Conservation (phyloP, 202 grass and related monocot species). For the Bolboschoenoplectus hybrid region DNA sequence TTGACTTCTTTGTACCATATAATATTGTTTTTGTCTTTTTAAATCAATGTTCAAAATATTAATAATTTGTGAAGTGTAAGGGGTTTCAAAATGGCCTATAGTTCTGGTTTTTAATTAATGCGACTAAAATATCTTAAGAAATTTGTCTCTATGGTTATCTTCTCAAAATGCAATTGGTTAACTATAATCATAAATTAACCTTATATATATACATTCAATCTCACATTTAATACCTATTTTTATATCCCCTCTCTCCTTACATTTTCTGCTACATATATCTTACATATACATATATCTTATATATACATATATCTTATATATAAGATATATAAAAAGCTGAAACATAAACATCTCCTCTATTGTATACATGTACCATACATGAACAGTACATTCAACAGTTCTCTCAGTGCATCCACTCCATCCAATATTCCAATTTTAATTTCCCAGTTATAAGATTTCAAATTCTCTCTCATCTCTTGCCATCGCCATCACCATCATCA, state of each 20-base stretch:
- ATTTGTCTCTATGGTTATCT: neutral
- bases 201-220: too few relatives aligned
- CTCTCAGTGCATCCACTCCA: neutral
- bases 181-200: neutral
- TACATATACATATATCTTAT: too few relatives aligned
- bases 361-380: neutral
- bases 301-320: too few relatives aligned
- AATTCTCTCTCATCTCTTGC: neutral
- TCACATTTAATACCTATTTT: neutral
- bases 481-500: neutral
- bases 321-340: neutral
- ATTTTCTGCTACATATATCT: neutral
- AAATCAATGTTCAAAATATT: neutral
- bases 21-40: neutral
- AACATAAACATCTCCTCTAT: neutral
- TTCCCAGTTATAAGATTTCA: neutral
- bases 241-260: neutral
- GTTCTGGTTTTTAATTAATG: neutral
- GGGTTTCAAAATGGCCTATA: neutral
- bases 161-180: neutral
- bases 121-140: neutral
- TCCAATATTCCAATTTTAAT: neutral
- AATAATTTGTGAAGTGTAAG: neutral
- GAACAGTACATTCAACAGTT: conserved; percentile 6
- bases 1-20: neutral